phyloP scores from a whole-genome alignment of 2,329 filamentous ascomycete genomes.

The Claviceps maximensis region DNA sequence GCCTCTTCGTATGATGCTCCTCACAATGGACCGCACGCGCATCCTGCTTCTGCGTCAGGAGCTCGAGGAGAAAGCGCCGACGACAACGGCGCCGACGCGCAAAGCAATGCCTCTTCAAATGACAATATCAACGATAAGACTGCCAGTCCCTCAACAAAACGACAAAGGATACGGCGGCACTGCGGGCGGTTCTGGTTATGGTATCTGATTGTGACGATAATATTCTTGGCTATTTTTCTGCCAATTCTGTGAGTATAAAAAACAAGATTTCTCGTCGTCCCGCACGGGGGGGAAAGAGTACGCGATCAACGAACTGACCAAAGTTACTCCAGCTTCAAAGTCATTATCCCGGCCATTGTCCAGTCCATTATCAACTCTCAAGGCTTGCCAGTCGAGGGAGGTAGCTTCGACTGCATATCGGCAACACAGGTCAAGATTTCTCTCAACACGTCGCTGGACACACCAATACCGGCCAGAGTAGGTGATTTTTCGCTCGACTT shows the following conservation, averaged over 20 bases:
- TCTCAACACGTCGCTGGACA: conserved; percentile 23
- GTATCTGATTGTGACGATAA: conserved; percentile 26
- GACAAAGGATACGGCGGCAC: conserved; percentile 26
- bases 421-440: conserved; percentile 21
- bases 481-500: conserved; percentile 25
- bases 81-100: neutral
- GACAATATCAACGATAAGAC: conserved; percentile 6
- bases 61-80: conserved; percentile 2
- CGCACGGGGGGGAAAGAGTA: no score
- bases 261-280: fast-evolving
- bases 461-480: conserved; percentile 23
- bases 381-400: conserved; percentile 24
- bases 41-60: neutral
- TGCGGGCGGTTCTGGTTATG: conserved; percentile 29
- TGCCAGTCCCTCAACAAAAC: conserved; percentile 10
- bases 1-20: neutral
- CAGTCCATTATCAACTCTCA: conserved; percentile 30
- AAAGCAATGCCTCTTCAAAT: conserved; percentile 1
- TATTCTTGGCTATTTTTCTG: conserved; percentile 30
- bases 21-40: neutral
- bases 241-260: conserved; percentile 34
- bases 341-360: conserved; percentile 32
- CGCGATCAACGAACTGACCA: neutral
- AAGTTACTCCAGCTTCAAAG: conserved; percentile 25
- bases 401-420: conserved; percentile 21